These are phyloP conservation scores for Spathaspora sp. DNA, from an alignment of 805 yeast genomes.

Conservation along the genomic window DNA sequence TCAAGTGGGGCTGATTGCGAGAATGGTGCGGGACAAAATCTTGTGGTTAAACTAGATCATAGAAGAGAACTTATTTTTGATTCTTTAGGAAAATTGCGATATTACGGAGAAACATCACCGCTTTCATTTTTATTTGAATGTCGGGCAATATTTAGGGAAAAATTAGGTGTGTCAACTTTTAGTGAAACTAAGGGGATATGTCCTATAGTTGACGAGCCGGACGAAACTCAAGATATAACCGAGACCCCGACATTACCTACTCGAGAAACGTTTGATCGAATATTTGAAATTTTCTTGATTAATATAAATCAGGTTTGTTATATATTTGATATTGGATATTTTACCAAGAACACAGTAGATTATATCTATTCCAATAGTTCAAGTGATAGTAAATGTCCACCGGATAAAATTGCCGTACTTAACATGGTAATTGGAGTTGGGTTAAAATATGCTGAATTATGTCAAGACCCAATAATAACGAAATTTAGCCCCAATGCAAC, in stretches of 20 bases:
- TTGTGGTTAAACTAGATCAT: neutral
- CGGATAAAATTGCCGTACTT: constrained; percentile 25
- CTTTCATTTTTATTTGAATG: constrained; percentile 38
- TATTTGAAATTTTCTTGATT: neutral
- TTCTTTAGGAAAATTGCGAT: constrained; percentile 26
- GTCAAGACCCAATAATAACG: constrained; percentile 12
- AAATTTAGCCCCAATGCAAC: constrained; percentile 16
- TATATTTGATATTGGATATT: constrained; percentile 16
- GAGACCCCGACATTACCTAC: constrained; percentile 10
- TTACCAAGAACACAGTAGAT: constrained; percentile 34
- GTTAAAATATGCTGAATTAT: constrained; percentile 26
- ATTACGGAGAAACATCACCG: constrained; percentile 41
- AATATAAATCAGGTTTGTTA: constrained; percentile 4
- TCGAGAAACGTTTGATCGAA: neutral
- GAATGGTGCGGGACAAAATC: neutral
- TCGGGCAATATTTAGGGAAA: constrained; percentile 27
- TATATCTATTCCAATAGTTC: constrained; percentile 21
- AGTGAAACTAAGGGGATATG: constrained; percentile 27
- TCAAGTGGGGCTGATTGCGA: neutral
- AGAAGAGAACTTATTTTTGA: constrained; percentile 3
- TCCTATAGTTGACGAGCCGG: constrained; percentile 33
- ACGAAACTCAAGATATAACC: constrained; percentile 4
- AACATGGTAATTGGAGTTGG: constrained; percentile 40
- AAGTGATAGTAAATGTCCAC: constrained; percentile 9
- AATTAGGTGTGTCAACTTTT: constrained; percentile 26